Percentiles rank a stretch among this genome's conserved stretches.
phyloP scores from a whole-genome alignment of 768 basidiomycete genomes.

The Cystofilobasidium macerans region DNA sequence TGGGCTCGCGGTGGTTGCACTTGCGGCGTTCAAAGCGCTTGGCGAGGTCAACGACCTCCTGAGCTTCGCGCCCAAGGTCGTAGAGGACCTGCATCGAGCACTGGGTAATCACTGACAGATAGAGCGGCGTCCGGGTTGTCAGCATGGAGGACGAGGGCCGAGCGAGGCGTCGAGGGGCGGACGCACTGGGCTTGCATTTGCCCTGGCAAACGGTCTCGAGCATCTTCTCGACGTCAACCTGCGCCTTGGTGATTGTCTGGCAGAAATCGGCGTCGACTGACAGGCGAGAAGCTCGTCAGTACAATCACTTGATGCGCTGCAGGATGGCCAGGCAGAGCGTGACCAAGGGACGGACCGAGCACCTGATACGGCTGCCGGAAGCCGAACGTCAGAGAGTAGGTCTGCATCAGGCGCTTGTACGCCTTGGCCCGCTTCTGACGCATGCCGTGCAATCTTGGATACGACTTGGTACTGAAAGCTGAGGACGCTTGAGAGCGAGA shows the following conservation, averaged over 20 bases:
- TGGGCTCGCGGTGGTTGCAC: conserved; percentile 87
- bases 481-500: too few relatives aligned
- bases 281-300: not conserved
- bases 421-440: conserved; percentile 90
- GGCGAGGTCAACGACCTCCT: conserved; percentile 72
- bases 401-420: conserved; percentile 83
- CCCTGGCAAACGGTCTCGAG: conserved; percentile 70
- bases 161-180: conserved; percentile 12
- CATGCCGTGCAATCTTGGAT: conserved; percentile 45
- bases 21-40: conserved; percentile 86
- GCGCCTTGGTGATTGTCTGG: conserved; percentile 53
- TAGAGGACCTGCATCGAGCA: conserved; percentile 94
- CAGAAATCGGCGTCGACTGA: conserved; percentile 84
- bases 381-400: conserved; percentile 27
- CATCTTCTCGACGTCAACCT: conserved; percentile 66
- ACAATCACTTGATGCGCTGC: too few relatives aligned
- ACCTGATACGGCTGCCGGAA: conserved; percentile 73
- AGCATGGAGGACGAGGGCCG: conserved; percentile 34
- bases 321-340: not conserved
- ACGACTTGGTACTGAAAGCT: too few relatives aligned
- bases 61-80: conserved; percentile 60
- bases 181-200: conserved; percentile 80
- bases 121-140: not conserved
- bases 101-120: conserved; percentile 85
- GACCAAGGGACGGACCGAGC: conserved; percentile 49